Conservation (phyloP, 345 rosid genomes). For the Lagerstroemia speciosa region DNA sequence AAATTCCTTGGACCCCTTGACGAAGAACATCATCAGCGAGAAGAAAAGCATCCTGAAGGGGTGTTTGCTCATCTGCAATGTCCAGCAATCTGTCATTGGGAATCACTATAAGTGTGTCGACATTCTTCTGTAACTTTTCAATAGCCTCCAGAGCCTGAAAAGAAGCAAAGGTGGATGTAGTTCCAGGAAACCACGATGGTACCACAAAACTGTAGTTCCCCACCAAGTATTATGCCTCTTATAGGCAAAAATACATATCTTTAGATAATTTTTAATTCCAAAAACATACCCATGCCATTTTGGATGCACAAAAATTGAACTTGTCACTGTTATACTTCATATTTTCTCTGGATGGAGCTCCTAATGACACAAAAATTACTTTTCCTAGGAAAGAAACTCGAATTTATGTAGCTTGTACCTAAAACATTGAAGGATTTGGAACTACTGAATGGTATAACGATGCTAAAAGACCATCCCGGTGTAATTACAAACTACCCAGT, state of each 20-base stretch:
- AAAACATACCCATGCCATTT: neutral
- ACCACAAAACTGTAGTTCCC: neutral
- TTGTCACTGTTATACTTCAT: neutral
- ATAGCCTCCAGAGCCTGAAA: conserved; percentile 92
- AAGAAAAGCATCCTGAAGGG: conserved; percentile 96
- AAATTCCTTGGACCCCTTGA: conserved; percentile 99
- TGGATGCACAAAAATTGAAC: neutral
- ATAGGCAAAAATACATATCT: neutral
- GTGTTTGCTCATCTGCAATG: conserved; percentile 95
- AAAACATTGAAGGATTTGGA: neutral
- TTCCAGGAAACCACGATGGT: neutral
- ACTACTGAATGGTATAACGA: neutral
- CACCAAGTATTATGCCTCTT: neutral
- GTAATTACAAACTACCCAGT: neutral
- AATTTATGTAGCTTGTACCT: neutral
- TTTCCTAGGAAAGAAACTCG: neutral
- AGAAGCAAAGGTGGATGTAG: conserved; percentile 5
- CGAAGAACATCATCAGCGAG: conserved; percentile 97
- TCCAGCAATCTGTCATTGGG: conserved; percentile 96
- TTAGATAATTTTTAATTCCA: neutral
- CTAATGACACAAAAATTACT: neutral
- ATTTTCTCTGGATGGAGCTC: neutral
- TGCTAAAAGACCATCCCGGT: neutral
- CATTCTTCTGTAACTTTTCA: conserved; percentile 89
- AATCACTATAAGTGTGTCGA: conserved; percentile 90